phyloP scores from a whole-genome alignment of 2,329 filamentous ascomycete genomes.

The Beauveria asiatica region DNA sequence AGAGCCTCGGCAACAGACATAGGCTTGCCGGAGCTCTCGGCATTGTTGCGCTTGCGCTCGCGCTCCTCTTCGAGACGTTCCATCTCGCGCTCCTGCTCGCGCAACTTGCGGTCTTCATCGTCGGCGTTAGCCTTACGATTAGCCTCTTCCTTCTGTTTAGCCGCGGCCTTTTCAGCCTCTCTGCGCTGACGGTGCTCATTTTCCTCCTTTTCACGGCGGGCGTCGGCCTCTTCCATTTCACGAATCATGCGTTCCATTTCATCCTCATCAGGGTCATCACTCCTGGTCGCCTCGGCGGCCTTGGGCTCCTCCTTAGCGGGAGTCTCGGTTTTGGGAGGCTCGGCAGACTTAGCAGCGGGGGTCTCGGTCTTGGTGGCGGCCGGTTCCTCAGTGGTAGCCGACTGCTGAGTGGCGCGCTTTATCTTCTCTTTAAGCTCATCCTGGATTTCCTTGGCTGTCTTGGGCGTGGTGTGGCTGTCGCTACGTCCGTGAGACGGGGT shows the following conservation, averaged over 20 bases:
- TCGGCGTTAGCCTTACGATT: constrained; percentile 37
- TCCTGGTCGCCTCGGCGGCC: constrained; percentile 21
- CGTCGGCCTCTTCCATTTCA: constrained; percentile 53
- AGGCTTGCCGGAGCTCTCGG: constrained; percentile 40
- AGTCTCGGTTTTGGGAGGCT: constrained; percentile 24
- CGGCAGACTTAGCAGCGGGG: constrained; percentile 23
- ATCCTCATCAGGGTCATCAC: constrained; percentile 39
- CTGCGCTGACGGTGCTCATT: constrained; percentile 38
- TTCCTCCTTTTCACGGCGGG: constrained; percentile 39
- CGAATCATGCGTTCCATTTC: constrained; percentile 52
- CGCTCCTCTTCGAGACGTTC: constrained; percentile 65
- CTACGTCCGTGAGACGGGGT: constrained; percentile 61
- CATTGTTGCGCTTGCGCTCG: constrained; percentile 45
- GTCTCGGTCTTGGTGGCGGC: constrained; percentile 21
- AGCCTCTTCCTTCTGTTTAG: constrained; percentile 42
- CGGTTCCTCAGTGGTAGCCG: constrained; percentile 21
- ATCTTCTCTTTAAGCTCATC: constrained; percentile 78
- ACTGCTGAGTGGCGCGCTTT: constrained; percentile 45
- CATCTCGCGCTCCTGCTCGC: constrained; percentile 65
- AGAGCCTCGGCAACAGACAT: constrained; percentile 45
- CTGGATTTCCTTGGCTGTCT: constrained; percentile 73
- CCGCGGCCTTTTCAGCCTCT: constrained; percentile 36
- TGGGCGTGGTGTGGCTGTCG: constrained; percentile 58
- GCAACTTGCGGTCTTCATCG: constrained; percentile 57
- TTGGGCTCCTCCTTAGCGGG: constrained; percentile 26